A percentile compares a stretch with the other conserved stretches of the same genome.
These are phyloP conservation scores for Lactarius quietus DNA, from an alignment of 768 basidiomycete species.

Conservation along the genomic window DNA sequence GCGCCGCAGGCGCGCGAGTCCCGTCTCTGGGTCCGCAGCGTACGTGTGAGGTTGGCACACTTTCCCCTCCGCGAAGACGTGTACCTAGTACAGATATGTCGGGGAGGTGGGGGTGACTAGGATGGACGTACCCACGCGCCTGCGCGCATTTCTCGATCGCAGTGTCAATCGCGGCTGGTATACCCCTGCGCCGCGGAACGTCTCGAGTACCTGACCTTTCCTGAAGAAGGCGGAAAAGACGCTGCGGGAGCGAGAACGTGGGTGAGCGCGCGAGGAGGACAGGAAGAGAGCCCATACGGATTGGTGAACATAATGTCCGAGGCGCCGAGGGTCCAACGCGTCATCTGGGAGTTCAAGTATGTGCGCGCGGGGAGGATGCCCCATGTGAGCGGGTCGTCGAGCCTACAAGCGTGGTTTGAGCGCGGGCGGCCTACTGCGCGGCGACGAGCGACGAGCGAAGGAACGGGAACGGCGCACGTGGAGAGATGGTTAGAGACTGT, in stretches of 20 bases:
- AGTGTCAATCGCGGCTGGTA: slow-evolving; percentile 84
- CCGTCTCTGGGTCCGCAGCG: slow-evolving; percentile 35
- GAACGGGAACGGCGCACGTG: slow-evolving; percentile 50
- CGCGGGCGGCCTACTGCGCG: not conserved
- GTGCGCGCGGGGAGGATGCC: slow-evolving; percentile 67
- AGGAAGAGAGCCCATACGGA: slow-evolving; percentile 47
- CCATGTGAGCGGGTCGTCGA: slow-evolving; percentile 88
- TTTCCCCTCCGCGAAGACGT: slow-evolving; percentile 88
- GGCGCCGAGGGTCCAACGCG: slow-evolving; percentile 90
- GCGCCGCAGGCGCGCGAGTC: slow-evolving; percentile 52
- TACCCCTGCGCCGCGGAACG: slow-evolving; percentile 85
- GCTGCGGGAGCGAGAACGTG: slow-evolving; percentile 39
- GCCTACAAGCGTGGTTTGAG: slow-evolving; percentile 38
- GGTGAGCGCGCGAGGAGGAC: slow-evolving; percentile 25
- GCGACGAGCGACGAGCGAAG: slow-evolving; percentile 16
- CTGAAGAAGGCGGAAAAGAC: slow-evolving; percentile 82
- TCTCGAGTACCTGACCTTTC: slow-evolving; percentile 88
- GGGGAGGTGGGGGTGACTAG: too few relatives aligned
- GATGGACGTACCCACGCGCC: slow-evolving; percentile 75
- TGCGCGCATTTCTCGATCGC: slow-evolving; percentile 75
- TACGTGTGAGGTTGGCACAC: slow-evolving; percentile 71
- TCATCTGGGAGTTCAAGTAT: slow-evolving; percentile 56
- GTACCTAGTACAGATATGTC: slow-evolving; percentile 50
- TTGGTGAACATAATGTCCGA: slow-evolving; percentile 95
- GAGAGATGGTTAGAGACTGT: slow-evolving; percentile 93